Base-by-base conservation (phyloP, 768 basidiomycete species). In the Exidia glandulosa region DNA sequence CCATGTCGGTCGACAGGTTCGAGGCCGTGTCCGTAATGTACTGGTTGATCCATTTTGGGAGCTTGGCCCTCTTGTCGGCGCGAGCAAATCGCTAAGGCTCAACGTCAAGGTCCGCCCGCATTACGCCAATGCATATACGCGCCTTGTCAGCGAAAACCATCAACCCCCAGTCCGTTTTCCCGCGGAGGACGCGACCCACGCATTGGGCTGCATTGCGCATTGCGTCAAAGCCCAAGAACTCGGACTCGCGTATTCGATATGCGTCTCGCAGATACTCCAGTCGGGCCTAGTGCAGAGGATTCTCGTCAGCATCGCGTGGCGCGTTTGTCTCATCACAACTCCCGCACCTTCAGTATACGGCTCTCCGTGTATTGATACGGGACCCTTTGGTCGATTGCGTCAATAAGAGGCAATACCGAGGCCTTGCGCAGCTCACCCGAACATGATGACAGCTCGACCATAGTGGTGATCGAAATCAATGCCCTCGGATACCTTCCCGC, bases 401-500 rank as follows among this genome's bases (percentile, higher is more conserved):
- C 34, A 59, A 32, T 31, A 1, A 32, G 60, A 59, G 19, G 32
- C 6, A 63, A 33, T 30, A 9, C 14, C 2, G 45, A n/a, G 56
- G n/a, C 32, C 32, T 19, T 56, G 67, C 10, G 66, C 72, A 71
- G n/a, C 80, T 59, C 70, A 93, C 91, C 96, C 96, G 76, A 99
- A 98, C 96, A 99, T 97, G 71, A 99, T 93, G 70, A 98, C 94
- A 65, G 96, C 96, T 56, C 96, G 83, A 2, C 96, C 96, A 69
- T 98, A 99, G 71, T 99, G 97, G 73, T 99, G 96, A 70, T 99
- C 96, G 68, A 99, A 99, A 83, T 99, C 96, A 67, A 99, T 99
- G n/a, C 96, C 96, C 73, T 99, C 96, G 0, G 96, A 98, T 0
- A 99, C 96, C 72, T 99, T 99, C 2, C 96, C 96, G 77, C 96